These are phyloP conservation scores for Scheffersomyces amazonensis DNA, from an alignment of 805 yeast genomes.

Conservation along the genomic window DNA sequence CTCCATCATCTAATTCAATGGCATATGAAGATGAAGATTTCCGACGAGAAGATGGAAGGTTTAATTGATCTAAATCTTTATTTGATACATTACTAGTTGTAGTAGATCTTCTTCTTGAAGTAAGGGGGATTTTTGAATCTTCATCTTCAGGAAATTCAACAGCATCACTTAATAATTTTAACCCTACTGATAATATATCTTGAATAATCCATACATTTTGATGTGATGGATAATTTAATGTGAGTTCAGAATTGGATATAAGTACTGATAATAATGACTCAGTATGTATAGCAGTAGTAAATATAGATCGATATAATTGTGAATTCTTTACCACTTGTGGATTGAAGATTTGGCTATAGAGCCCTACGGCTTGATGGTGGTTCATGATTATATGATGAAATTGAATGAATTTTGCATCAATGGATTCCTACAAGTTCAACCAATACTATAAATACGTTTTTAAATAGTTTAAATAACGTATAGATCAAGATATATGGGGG, in stretches of 20 bases:
- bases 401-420: too few relatives aligned
- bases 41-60: not conserved
- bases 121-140: not conserved
- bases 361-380: constrained; percentile 10
- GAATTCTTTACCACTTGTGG: constrained; percentile 12
- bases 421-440: too few relatives aligned
- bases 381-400: too few relatives aligned
- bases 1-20: constrained; percentile 11
- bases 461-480: too few relatives aligned
- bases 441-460: too few relatives aligned
- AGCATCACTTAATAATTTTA: constrained; percentile 17
- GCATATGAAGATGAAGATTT: not conserved
- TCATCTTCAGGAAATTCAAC: constrained; percentile 11
- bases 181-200: constrained; percentile 16
- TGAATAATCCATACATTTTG: constrained; percentile 3
- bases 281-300: constrained; percentile 20
- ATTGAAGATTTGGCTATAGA: constrained; percentile 22
- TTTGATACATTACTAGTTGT: not conserved
- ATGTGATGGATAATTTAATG: constrained; percentile 1
- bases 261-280: constrained; percentile 20
- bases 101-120: not conserved
- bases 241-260: constrained; percentile 15
- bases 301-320: constrained; percentile 18
- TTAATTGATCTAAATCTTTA: not conserved
- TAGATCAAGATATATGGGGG: too few relatives aligned